Evolutionary conservation across 352 stramenopile genomes (phyloP).

Genomic region (Globisporangium paroecandrum): DNA sequence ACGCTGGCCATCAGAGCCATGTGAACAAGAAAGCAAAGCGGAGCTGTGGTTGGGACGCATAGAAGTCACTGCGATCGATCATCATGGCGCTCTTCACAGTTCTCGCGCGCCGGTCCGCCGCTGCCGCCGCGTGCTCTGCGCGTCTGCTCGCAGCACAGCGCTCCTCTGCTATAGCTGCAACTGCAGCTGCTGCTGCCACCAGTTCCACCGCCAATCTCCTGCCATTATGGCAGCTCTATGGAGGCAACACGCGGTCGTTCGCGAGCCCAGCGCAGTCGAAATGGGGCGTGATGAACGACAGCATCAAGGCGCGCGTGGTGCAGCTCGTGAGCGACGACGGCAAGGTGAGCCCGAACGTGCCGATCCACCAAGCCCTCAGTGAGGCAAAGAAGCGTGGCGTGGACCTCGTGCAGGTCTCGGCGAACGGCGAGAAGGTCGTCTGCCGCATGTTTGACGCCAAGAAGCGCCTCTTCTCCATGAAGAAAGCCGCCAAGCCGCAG

Average conservation of each 20-base stretch:
- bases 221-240: background rate
- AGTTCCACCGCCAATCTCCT: background rate
- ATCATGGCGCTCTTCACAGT: conserved; percentile 2
- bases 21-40: background rate
- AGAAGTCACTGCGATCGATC: background rate
- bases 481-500: conserved; percentile 57
- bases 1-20: background rate
- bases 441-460: conserved; percentile 76
- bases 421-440: conserved; percentile 31
- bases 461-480: conserved; percentile 67
- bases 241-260: conserved; percentile 20
- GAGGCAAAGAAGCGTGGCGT: conserved; percentile 45
- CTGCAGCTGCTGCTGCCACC: background rate
- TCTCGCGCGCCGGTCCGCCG: background rate
- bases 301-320: conserved; percentile 52
- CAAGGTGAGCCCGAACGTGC: conserved; percentile 45
- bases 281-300: conserved; percentile 54
- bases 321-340: conserved; percentile 55
- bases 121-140: background rate
- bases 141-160: background rate
- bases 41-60: background rate
- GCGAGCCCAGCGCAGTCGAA: conserved; percentile 30
- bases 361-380: conserved; percentile 45
- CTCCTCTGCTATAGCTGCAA: background rate
- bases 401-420: conserved; percentile 76